Evolutionary conservation across 768 basidiomycete genomes (phyloP), one percentile per base, ranked within the genome.

Genomic region (Termitomyces sp.): DNA sequence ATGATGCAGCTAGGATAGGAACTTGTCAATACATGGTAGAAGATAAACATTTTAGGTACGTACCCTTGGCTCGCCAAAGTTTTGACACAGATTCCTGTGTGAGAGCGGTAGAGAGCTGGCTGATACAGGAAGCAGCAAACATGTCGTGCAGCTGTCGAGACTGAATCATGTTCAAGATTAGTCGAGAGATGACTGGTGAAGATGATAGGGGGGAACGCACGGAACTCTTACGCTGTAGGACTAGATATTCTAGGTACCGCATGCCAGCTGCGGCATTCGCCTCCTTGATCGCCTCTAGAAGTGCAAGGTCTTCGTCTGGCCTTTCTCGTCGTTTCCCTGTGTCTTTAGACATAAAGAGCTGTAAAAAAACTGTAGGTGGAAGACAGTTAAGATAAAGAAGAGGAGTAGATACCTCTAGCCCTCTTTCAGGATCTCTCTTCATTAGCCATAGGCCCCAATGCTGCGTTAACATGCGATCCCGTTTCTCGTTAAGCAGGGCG

Each of bases 361-460:
- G 51, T 1, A 50, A 6, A 28, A n/a, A 21, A 49, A 21, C 34
- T 14, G 44, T 55, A 38, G 47, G 38, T 46, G 53, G 46, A 49
- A 32, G 51, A 44, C 7, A 32, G 19, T 42, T 46, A 52, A 37
- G 41, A 58, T 9, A 37, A 45, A 44, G 15, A 21, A 46, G 22
- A 45, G 6, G 15, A n/a, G 10, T 9, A 62, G 65, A 45, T 58
- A 90, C 92, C 73, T 84, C 83, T 24, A 97, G 68, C 4, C 86
- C 92, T 43, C 78, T 80, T 24, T 87, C 84, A 0, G 82, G 73
- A 68, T 90, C 84, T 37, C 78, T 77, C 60, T 78, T 81, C 2
- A 84, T 77, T 21, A 97, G 70, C 93, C 94, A 96, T 8, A 90
- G 70, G 2, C 82, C 87, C 84, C 93, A 94, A 50, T 80, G 77